A percentile compares a stretch with the other conserved stretches of the same genome.
Evolutionary conservation across 495 filamentous ascomycete genomes (phyloP).

Genomic region (Talaromyces nanjingensis): DNA sequence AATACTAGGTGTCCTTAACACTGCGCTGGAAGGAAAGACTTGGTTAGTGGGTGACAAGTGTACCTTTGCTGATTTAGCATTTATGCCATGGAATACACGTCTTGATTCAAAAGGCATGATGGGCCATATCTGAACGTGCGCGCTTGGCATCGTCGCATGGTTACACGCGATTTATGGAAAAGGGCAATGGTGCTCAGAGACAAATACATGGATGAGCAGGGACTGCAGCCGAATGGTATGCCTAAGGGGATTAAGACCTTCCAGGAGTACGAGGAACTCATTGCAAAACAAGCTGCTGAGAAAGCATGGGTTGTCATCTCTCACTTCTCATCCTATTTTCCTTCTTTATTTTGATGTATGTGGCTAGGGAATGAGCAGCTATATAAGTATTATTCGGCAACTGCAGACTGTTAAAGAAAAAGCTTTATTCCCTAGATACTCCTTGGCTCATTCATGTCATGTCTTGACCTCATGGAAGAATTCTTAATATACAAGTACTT

Average conservation of each 20-base stretch:
- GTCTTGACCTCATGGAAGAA: no score
- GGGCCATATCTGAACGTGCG: no score
- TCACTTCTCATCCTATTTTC: not conserved
- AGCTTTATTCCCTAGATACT: no score
- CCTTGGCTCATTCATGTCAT: no score
- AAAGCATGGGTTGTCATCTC: not conserved
- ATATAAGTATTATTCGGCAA: no score
- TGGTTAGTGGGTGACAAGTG: slow-evolving; percentile 55
- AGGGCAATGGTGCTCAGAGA: not conserved
- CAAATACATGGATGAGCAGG: not conserved
- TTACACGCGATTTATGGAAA: no score
- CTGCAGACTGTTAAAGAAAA: no score
- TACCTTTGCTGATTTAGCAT: slow-evolving; percentile 54
- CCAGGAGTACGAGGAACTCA: not conserved
- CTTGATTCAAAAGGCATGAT: no score
- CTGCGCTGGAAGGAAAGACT: slow-evolving; percentile 39
- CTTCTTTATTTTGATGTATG: not conserved
- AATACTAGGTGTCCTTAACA: slow-evolving; percentile 52
- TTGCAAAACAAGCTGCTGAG: not conserved
- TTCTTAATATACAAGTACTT: no score
- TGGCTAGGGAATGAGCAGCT: not conserved
- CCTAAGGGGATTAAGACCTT: not conserved
- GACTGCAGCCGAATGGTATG: not conserved
- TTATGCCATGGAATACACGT: slow-evolving; percentile 41
- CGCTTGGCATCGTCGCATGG: no score